phyloP scores from a whole-genome alignment of 1,284 basidiomycete genomes.

The Filobasidium uniguttulatum region DNA sequence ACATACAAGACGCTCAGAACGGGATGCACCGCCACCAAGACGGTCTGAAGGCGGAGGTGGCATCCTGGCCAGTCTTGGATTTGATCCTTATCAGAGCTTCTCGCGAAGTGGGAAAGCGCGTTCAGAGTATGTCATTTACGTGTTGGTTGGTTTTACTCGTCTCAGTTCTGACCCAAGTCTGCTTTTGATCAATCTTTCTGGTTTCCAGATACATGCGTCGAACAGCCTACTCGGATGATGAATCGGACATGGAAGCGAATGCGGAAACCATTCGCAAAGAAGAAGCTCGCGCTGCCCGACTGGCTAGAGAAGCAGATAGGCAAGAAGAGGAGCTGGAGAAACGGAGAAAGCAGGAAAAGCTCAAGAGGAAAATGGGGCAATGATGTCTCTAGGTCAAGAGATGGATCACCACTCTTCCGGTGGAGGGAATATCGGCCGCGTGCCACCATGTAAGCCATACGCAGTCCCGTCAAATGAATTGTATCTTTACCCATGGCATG shows the following conservation, averaged over 20 bases:
- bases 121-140: neutral
- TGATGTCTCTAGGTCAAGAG: no score
- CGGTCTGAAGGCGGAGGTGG: neutral
- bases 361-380: conserved; percentile 4
- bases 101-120: conserved; percentile 1
- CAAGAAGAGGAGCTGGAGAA: conserved; percentile 11
- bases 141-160: neutral
- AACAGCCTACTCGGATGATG: conserved; percentile 2
- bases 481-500: no score
- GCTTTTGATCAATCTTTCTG: neutral
- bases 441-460: no score
- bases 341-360: conserved; percentile 10
- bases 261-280: conserved; percentile 12
- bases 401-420: no score
- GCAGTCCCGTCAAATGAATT: no score
- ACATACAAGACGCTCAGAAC: conserved; percentile 8
- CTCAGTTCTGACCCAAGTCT: no score
- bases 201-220: conserved; percentile 4
- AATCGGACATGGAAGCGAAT: conserved; percentile 14
- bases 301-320: conserved; percentile 13
- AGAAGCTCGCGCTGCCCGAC: conserved; percentile 12
- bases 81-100: neutral
- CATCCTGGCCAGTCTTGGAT: conserved; percentile 5
- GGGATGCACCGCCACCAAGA: no score
- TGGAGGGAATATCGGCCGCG: no score